Evolutionary conservation across 2,329 filamentous ascomycete genomes (phyloP).

Genomic region (Blumeria hordei): DNA sequence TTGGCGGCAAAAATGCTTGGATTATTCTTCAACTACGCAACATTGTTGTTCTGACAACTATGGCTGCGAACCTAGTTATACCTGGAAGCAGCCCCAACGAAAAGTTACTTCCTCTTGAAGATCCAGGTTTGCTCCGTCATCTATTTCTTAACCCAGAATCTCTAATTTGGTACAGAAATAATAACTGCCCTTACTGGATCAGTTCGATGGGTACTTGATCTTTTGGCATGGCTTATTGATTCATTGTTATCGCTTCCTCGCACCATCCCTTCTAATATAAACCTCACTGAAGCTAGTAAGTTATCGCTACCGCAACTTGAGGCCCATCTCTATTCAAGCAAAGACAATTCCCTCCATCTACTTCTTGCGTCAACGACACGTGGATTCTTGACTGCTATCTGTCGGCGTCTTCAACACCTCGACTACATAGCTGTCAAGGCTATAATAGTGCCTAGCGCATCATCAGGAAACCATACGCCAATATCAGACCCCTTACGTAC

Average conservation of each 20-base stretch:
- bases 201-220: slow-evolving; percentile 53
- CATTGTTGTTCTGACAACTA: slow-evolving; percentile 37
- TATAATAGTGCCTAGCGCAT: slow-evolving; percentile 5
- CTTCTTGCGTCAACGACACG: slow-evolving; percentile 53
- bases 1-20: slow-evolving; percentile 53
- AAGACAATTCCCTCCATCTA: slow-evolving; percentile 34
- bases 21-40: slow-evolving; percentile 52
- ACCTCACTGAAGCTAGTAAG: slow-evolving; percentile 21
- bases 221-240: slow-evolving; percentile 39
- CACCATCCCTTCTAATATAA: slow-evolving; percentile 21
- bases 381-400: slow-evolving; percentile 44
- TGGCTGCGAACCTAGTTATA: slow-evolving; percentile 28
- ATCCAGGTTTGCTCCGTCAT: slow-evolving; percentile 24
- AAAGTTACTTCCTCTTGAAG: slow-evolving; percentile 34
- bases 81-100: slow-evolving; percentile 25
- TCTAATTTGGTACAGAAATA: slow-evolving; percentile 27
- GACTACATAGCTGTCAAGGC: slow-evolving; percentile 18
- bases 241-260: slow-evolving; percentile 30
- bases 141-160: not conserved
- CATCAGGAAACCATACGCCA: slow-evolving; percentile 1
- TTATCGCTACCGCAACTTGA: slow-evolving; percentile 24
- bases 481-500: slow-evolving; percentile 10
- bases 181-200: slow-evolving; percentile 50
- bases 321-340: slow-evolving; percentile 25
- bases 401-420: slow-evolving; percentile 36